A percentile compares a stretch with the other conserved stretches of the same genome.
phyloP scores from a whole-genome alignment of 1,139 yeast species.

The Sugiyamaella castrensis region DNA sequence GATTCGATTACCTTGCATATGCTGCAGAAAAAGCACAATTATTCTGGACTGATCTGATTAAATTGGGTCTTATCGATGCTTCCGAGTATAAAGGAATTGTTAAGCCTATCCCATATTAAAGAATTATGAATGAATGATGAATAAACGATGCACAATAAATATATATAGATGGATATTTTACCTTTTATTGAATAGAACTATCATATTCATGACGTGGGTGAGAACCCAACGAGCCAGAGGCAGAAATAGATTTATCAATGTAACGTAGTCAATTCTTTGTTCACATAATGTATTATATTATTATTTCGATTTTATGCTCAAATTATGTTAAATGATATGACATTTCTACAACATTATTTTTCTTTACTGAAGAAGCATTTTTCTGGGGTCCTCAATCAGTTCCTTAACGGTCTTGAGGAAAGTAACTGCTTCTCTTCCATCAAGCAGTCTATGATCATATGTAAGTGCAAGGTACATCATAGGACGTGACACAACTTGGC shows the following conservation, averaged over 20 bases:
- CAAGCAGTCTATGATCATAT: constrained; percentile 96
- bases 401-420: constrained; percentile 96
- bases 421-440: constrained; percentile 98
- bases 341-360: neutral
- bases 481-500: constrained; percentile 95
- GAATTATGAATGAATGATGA: too few relatives aligned
- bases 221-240: too few relatives aligned
- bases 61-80: constrained; percentile 50
- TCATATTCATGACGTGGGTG: too few relatives aligned
- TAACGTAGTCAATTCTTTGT: constrained; percentile 1
- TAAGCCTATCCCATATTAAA: constrained; percentile 20
- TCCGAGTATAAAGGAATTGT: constrained; percentile 29
- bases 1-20: constrained; percentile 73
- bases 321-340: neutral
- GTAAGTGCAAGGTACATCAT: constrained; percentile 99
- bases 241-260: constrained; percentile 2
- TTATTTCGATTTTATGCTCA: too few relatives aligned
- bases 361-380: constrained; percentile 73
- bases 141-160: neutral
- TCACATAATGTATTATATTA: neutral
- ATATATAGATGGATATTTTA: neutral
- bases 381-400: constrained; percentile 97
- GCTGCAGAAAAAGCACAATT: constrained; percentile 70
- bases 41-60: constrained; percentile 70
- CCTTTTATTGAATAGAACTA: too few relatives aligned